Conservation (phyloP, 768 basidiomycete genomes). For the Sarcodon aspratus region DNA sequence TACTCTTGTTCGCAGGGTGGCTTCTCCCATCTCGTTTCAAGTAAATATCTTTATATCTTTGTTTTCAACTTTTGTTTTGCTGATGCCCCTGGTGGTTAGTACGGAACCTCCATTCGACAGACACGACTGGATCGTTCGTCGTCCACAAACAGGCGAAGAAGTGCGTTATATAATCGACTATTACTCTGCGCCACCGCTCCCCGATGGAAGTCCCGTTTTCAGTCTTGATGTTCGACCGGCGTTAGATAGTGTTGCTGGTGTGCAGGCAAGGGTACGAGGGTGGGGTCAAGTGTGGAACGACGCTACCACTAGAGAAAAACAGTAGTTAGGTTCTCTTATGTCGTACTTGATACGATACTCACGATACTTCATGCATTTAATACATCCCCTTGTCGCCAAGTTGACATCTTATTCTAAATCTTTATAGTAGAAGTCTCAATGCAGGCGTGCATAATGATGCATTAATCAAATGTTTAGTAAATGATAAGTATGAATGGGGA, state of each 20-base stretch:
- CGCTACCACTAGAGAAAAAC: background rate
- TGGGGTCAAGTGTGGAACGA: conserved; percentile 14
- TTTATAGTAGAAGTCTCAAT: no score
- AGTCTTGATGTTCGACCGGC: conserved; percentile 93
- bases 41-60: conserved; percentile 31
- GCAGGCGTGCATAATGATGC: no score
- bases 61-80: background rate
- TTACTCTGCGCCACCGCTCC: conserved; percentile 84
- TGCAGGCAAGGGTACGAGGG: conserved; percentile 39
- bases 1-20: conserved; percentile 82
- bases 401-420: no score
- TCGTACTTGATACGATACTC: no score
- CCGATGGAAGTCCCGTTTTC: conserved; percentile 91
- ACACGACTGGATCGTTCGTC: conserved; percentile 93
- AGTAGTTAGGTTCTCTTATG: no score
- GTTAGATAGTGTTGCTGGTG: conserved; percentile 69
- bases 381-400: no score
- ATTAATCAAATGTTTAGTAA: no score
- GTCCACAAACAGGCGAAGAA: conserved; percentile 68
- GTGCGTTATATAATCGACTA: conserved; percentile 98
- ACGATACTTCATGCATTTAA: no score
- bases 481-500: no score
- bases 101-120: conserved; percentile 86
- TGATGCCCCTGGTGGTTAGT: conserved; percentile 26
- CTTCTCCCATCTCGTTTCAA: conserved; percentile 84